Conservation (phyloP, 2,329 filamentous ascomycete genomes). For the Fusarium sp. region DNA sequence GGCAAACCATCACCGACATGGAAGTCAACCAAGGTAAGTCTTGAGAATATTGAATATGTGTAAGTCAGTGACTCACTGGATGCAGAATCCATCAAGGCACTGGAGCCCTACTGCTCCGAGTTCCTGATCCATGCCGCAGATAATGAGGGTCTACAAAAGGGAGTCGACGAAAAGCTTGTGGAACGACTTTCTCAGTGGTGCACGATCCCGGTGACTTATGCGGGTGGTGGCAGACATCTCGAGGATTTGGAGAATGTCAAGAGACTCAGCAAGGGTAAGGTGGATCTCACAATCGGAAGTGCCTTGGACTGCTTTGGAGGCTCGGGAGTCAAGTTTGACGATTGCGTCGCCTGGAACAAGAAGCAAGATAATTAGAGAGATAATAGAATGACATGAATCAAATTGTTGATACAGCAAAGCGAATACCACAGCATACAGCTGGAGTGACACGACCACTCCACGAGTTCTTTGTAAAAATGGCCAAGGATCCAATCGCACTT, state of each 20-base stretch:
- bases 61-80: conserved; percentile 26
- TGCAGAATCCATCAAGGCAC: conserved; percentile 81
- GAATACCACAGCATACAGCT: conserved; percentile 3
- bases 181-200: conserved; percentile 85
- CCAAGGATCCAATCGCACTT: background rate
- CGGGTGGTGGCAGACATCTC: conserved; percentile 88
- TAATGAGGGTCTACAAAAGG: conserved; percentile 92
- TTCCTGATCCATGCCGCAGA: conserved; percentile 98
- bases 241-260: conserved; percentile 88
- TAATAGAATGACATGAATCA: conserved; percentile 10
- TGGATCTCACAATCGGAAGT: conserved; percentile 96
- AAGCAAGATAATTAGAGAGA: conserved; percentile 53
- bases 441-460: background rate
- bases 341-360: conserved; percentile 91
- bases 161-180: conserved; percentile 90
- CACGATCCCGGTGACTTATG: conserved; percentile 93
- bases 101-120: conserved; percentile 95
- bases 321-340: conserved; percentile 85
- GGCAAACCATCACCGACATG: conserved; percentile 98
- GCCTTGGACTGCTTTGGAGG: conserved; percentile 97
- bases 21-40: conserved; percentile 84
- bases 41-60: background rate
- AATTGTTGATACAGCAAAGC: background rate
- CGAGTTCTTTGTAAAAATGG: background rate
- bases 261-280: conserved; percentile 80